Evolutionary conservation across 306 rosid species (phyloP).

Genomic region (Ziziphus jujuba): DNA sequence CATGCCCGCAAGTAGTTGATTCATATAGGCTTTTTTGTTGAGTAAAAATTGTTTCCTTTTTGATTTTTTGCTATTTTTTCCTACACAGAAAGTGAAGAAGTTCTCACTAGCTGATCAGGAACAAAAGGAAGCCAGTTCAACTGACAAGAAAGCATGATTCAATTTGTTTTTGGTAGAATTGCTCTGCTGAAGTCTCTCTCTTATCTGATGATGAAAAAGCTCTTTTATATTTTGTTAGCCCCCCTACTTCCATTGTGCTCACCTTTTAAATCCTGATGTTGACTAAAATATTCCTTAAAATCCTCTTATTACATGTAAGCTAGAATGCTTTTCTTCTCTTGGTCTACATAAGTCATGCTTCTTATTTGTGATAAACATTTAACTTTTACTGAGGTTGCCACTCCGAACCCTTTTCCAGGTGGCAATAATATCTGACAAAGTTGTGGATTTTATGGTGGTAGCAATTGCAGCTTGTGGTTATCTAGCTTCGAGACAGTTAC

Average conservation of each 20-base stretch:
- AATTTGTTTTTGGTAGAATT: constrained; percentile 15
- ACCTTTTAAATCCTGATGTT: neutral
- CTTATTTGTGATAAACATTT: neutral
- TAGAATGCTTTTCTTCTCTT: neutral
- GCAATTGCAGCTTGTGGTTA: neutral
- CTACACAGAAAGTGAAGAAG: constrained; percentile 83
- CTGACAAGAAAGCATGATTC: constrained; percentile 45
- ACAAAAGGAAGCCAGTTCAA: constrained; percentile 43
- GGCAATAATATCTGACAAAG: too few relatives aligned
- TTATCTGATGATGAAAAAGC: constrained; percentile 3
- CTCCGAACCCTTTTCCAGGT: neutral
- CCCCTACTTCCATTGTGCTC: constrained; percentile 4
- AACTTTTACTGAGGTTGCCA: neutral
- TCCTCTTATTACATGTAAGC: too few relatives aligned
- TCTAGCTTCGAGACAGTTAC: neutral
- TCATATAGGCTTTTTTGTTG: neutral
- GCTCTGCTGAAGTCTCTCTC: neutral
- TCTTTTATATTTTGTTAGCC: neutral
- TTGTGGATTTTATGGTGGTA: neutral
- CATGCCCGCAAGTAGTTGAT: neutral
- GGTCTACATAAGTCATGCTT: neutral
- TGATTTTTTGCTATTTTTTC: constrained; percentile 9
- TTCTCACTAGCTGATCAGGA: constrained; percentile 65
- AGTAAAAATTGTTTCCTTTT: neutral
- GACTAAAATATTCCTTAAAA: neutral